Conservation (phyloP, 495 filamentous ascomycete genomes). For the Talaromyces stipitatus region DNA sequence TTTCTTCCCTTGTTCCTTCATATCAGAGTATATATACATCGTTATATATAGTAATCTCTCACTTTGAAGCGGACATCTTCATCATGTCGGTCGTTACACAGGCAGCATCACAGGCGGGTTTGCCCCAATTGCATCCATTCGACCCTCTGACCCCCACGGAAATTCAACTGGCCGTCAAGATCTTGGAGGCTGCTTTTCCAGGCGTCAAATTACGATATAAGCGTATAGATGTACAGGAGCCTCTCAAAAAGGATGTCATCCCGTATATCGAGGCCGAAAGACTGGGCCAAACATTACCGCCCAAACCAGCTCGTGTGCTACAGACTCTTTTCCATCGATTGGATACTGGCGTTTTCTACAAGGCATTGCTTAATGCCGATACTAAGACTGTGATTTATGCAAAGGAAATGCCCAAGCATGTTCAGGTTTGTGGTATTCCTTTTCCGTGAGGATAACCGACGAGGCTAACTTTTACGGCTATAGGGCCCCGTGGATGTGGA, state of each 20-base stretch:
- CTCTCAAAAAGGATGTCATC: constrained; percentile 19
- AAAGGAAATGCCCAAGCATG: constrained; percentile 30
- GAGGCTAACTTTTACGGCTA: neutral
- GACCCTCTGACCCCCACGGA: constrained; percentile 33
- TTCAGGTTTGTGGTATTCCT: constrained; percentile 29
- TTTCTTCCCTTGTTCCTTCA: neutral
- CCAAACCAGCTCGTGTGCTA: constrained; percentile 18
- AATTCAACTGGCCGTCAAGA: constrained; percentile 30
- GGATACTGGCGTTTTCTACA: constrained; percentile 31
- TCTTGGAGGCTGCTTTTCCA: constrained; percentile 29
- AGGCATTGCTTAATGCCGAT: constrained; percentile 29
- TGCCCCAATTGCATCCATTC: constrained; percentile 32
- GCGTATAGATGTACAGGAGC: constrained; percentile 31
- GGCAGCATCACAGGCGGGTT: constrained; percentile 8
- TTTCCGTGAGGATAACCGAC: neutral
- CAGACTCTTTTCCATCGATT: constrained; percentile 33
- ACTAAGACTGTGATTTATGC: constrained; percentile 24
- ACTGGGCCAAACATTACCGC: neutral
- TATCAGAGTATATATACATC: neutral
- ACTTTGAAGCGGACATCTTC: neutral
- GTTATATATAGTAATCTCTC: neutral
- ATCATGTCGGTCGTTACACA: constrained; percentile 13
- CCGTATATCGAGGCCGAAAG: constrained; percentile 18
- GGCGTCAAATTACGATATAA: constrained; percentile 28
- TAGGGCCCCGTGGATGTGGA: constrained; percentile 33